A percentile compares a stretch with the other conserved stretches of the same genome.
Conservation (phyloP, 1,284 basidiomycete species). For the Puccinia novopanici region DNA sequence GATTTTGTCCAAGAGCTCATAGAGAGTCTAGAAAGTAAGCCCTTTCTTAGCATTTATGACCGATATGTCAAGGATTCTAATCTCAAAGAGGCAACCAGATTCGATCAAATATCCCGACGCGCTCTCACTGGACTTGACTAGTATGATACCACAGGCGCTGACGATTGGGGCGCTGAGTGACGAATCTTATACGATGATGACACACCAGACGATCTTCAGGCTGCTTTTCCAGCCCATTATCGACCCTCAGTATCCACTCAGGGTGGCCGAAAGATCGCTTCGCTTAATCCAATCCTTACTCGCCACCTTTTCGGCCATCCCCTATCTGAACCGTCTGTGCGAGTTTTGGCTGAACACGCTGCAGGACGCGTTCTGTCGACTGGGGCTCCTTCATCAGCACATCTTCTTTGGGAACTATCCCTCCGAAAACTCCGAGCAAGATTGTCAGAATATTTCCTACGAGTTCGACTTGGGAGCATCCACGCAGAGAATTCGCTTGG, state of each 20-base stretch:
- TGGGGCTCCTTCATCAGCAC: neutral
- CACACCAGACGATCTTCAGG: constrained; percentile 16
- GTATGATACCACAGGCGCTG: neutral
- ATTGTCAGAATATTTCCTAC: neutral
- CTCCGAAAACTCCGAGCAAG: neutral
- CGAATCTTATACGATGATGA: neutral
- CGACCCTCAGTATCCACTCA: neutral
- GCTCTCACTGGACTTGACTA: neutral
- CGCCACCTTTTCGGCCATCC: neutral
- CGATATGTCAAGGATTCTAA: neutral
- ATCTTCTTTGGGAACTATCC: neutral
- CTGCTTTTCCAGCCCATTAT: neutral
- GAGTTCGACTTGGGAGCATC: neutral
- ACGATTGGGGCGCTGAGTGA: neutral
- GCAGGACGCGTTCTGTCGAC: neutral
- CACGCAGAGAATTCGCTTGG: neutral
- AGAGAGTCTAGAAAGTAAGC: constrained; percentile 21
- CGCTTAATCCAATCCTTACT: neutral
- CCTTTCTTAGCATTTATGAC: neutral
- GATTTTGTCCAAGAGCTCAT: constrained; percentile 29
- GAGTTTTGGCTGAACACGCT: constrained; percentile 1
- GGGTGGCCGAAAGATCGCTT: neutral
- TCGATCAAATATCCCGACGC: constrained; percentile 7
- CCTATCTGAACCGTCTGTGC: neutral
- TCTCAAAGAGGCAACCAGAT: neutral